These are phyloP conservation scores for Spathaspora sp. DNA, from an alignment of 1,139 yeast genomes.

Conservation along the genomic window DNA sequence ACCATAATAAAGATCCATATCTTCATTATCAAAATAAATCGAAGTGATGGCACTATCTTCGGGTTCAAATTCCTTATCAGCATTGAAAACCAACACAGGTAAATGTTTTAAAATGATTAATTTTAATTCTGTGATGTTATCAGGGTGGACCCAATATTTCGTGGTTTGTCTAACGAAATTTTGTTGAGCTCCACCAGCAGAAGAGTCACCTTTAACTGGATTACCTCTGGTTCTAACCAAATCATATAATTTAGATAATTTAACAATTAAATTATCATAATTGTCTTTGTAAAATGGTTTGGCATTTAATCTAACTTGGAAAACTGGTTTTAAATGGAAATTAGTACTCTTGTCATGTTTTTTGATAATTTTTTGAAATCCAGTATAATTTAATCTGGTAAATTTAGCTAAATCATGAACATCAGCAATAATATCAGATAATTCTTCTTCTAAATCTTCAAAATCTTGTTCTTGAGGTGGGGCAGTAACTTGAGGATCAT, in stretches of 20 bases:
- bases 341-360: slow-evolving; percentile 92
- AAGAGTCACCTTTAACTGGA: slow-evolving; percentile 88
- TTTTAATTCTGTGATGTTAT: slow-evolving; percentile 95
- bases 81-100: slow-evolving; percentile 93
- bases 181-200: slow-evolving; percentile 97
- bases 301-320: slow-evolving; percentile 87
- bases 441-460: slow-evolving; percentile 86
- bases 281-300: slow-evolving; percentile 96
- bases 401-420: slow-evolving; percentile 96
- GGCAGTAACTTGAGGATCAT: slow-evolving; percentile 21
- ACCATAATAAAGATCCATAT: slow-evolving; percentile 89
- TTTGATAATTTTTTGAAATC: slow-evolving; percentile 92
- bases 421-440: slow-evolving; percentile 92
- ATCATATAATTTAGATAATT: slow-evolving; percentile 85
- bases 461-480: slow-evolving; percentile 76
- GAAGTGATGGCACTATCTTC: slow-evolving; percentile 97
- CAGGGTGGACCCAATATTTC: slow-evolving; percentile 98
- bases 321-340: slow-evolving; percentile 83
- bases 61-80: slow-evolving; percentile 90
- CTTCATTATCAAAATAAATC: slow-evolving; percentile 86
- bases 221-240: slow-evolving; percentile 93
- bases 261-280: slow-evolving; percentile 84
- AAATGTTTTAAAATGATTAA: slow-evolving; percentile 88
- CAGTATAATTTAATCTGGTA: slow-evolving; percentile 89
- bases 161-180: slow-evolving; percentile 98